phyloP scores from a whole-genome alignment of 1,284 basidiomycete genomes.

The Trichosporon sp. region DNA sequence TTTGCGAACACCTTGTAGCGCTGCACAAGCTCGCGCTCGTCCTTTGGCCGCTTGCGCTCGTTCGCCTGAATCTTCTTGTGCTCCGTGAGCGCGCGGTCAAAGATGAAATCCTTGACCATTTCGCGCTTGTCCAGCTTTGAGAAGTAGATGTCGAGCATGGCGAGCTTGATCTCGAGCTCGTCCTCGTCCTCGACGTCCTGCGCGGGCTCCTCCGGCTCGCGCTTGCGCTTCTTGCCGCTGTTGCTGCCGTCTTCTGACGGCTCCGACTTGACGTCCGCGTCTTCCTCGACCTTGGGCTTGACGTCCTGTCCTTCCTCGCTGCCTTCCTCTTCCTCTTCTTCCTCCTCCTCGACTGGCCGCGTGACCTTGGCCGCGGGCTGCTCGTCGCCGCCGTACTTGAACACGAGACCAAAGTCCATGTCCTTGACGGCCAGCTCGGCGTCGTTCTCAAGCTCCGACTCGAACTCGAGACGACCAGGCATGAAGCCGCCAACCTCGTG shows the following conservation, averaged over 20 bases:
- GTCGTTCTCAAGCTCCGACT: constrained; percentile 93
- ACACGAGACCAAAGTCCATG: constrained; percentile 85
- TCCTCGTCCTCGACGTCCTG: constrained; percentile 57
- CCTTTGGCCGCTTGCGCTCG: constrained; percentile 83
- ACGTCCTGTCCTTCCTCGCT: constrained; percentile 26
- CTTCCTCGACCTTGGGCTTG: constrained; percentile 18
- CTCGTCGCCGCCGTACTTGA: constrained; percentile 76
- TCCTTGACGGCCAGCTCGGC: constrained; percentile 95
- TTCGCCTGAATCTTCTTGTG: constrained; percentile 90
- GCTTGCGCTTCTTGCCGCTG: constrained; percentile 57
- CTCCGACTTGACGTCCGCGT: constrained; percentile 24
- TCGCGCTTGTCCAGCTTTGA: constrained; percentile 83
- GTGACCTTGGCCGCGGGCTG: constrained; percentile 55
- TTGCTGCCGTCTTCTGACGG: constrained; percentile 18
- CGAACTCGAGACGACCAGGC: constrained; percentile 94
- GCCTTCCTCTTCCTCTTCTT: constrained; percentile 33
- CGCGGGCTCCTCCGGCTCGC: constrained; percentile 64
- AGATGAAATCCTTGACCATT: constrained; percentile 85
- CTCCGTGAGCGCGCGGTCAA: constrained; percentile 84
- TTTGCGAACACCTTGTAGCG: constrained; percentile 88
- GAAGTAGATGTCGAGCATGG: constrained; percentile 84
- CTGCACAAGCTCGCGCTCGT: constrained; percentile 84
- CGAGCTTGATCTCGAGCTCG: constrained; percentile 23
- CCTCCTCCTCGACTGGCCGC: constrained; percentile 27
- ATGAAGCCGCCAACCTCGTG: constrained; percentile 93